A percentile compares a stretch with the other conserved stretches of the same genome.
phyloP scores from a whole-genome alignment of 2,329 filamentous ascomycete species.

The Bipolaris cookei region DNA sequence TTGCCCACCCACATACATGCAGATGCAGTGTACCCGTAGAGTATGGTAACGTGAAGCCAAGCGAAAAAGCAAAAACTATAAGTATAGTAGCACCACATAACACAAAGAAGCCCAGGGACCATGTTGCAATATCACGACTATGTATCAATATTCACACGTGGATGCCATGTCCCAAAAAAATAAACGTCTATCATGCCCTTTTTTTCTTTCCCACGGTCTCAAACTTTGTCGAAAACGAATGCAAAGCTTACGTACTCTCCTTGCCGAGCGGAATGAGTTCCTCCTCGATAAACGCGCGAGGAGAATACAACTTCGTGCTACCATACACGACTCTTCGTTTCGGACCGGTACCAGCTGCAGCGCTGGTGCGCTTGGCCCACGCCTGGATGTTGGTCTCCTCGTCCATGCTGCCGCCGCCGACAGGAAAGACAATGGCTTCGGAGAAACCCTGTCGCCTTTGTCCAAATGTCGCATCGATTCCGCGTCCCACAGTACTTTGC shows the following conservation, averaged over 20 bases:
- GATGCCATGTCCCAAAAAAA: not conserved
- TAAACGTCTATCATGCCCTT: not conserved
- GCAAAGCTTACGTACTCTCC: conserved; percentile 49
- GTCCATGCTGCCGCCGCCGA: conserved; percentile 94
- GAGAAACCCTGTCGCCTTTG: conserved; percentile 88
- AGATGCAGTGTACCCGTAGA: not conserved
- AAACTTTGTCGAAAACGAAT: no score
- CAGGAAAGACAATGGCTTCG: conserved; percentile 91
- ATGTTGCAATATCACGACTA: no score
- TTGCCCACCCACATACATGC: no score
- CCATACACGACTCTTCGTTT: conserved; percentile 90
- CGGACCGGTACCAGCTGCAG: conserved; percentile 59
- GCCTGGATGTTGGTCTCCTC: conserved; percentile 98
- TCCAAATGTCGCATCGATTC: conserved; percentile 84
- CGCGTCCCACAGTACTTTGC: conserved; percentile 55
- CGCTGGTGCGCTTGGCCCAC: conserved; percentile 82
- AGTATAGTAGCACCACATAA: not conserved
- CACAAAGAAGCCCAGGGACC: not conserved
- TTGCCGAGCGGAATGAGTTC: conserved; percentile 64
- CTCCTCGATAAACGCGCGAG: conserved; percentile 65
- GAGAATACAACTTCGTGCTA: conserved; percentile 77
- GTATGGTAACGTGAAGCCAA: not conserved
- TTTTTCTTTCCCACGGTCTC: not conserved
- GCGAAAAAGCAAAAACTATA: not conserved
- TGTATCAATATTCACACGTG: not conserved